Evolutionary conservation across 345 rosid genomes (phyloP), one percentile per base, ranked within the genome.

Genomic region (Clarkia xantiana): DNA sequence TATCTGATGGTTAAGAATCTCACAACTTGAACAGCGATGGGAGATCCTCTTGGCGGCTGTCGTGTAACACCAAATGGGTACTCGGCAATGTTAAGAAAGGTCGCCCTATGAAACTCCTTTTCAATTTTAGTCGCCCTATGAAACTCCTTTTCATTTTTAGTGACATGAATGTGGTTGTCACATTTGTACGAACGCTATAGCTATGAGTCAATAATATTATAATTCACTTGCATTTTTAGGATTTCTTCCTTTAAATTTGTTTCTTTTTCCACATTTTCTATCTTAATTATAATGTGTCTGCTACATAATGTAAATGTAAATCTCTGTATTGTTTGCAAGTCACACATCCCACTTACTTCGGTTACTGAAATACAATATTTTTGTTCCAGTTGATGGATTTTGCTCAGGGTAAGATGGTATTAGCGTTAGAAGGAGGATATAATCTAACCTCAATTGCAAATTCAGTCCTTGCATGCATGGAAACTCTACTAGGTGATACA

Each of bases 401-500:
- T 73, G 89, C 80, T 20, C 69, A 71, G 58, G 94, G 96, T 54
- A 86, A 76, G 82, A 62, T 90, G 61, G 85, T 82, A 38, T 60
- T 86, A 72, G 91, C 89, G 39, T 57, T 90, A 60, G 97, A 90
- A 70, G 96, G 97, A 63, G 97, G 97, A 14, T 90, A 90, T 79
- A 86, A 83, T 66, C 91, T 83, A 18, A 59, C 72, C 52, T 83
- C 96, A 11, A 71, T 83, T 52, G 87, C 97, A 74, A 76, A 79
- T 63, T 86, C 91, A 42, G 78, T 73, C 56, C 79, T 86, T 18
- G 98, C 96, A 14, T 91, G 98, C 67, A 59, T 91, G 73, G 57
- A 79, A 72, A 89, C 84, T 62, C 63, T 86, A 67, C 81, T 91
- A 44, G 94, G 76, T 42, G 70, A 66, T 53, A 70, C 77, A 56